These are phyloP conservation scores for Pseudogymnoascus sp. DNA, from an alignment of 2,329 filamentous ascomycete genomes.

Conservation along the genomic window DNA sequence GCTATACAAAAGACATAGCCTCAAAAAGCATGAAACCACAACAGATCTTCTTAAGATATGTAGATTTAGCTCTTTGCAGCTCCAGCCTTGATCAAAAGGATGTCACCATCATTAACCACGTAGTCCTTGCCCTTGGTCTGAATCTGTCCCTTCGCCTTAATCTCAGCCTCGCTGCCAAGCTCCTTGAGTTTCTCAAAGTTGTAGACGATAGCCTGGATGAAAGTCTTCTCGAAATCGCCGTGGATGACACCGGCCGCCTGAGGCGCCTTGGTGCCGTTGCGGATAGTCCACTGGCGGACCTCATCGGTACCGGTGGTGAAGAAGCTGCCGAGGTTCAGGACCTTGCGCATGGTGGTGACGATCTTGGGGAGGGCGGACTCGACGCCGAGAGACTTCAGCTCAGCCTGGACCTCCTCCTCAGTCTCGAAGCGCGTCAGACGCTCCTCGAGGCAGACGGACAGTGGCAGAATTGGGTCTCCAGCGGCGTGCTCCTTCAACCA, in stretches of 20 bases:
- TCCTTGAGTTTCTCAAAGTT: constrained; percentile 80
- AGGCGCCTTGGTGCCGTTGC: constrained; percentile 93
- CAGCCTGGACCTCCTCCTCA: constrained; percentile 70
- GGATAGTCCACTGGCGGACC: constrained; percentile 96
- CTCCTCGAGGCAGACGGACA: constrained; percentile 90
- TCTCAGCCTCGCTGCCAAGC: constrained; percentile 76
- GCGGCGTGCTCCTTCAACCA: constrained; percentile 90
- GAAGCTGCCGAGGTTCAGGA: constrained; percentile 84
- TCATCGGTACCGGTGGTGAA: constrained; percentile 96
- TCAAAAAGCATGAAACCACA: neutral
- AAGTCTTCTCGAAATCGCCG: constrained; percentile 98
- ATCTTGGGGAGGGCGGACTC: constrained; percentile 90
- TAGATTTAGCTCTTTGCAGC: constrained; percentile 59
- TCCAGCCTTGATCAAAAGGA: constrained; percentile 83
- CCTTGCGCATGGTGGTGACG: constrained; percentile 86
- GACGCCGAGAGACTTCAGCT: constrained; percentile 80
- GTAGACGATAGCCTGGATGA: constrained; percentile 93
- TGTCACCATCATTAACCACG: constrained; percentile 74
- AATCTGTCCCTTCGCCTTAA: constrained; percentile 91
- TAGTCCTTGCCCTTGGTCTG: constrained; percentile 99
- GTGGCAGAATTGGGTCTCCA: constrained; percentile 85
- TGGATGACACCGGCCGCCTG: constrained; percentile 97
- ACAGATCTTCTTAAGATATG: neutral
- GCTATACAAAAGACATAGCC: constrained; percentile 7
- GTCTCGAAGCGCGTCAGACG: constrained; percentile 74